Evolutionary conservation across 345 rosid species (phyloP).

Genomic region (Bruguiera gymnorhiza): DNA sequence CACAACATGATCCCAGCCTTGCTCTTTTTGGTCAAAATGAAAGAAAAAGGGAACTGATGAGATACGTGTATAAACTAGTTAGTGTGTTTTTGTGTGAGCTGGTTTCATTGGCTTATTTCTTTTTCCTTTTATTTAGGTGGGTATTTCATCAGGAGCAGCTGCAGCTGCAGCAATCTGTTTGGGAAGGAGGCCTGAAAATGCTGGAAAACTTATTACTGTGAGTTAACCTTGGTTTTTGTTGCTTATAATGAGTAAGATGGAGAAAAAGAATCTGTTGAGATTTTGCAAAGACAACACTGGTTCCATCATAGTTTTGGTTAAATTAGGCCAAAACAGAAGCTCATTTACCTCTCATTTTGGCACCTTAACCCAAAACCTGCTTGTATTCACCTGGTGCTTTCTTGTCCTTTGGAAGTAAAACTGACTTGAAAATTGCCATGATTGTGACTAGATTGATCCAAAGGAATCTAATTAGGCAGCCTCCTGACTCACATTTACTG

Average conservation of each 20-base stretch:
- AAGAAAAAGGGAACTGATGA: no score
- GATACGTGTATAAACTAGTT: neutral
- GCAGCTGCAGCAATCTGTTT: conserved; percentile 85
- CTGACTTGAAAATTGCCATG: neutral
- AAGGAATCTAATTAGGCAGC: neutral
- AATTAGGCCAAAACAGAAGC: no score
- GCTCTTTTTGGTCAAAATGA: neutral
- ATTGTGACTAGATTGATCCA: neutral
- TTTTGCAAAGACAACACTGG: neutral
- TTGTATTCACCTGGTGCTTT: neutral
- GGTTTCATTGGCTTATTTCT: neutral
- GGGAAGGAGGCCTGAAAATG: conserved; percentile 80
- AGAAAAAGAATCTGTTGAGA: neutral
- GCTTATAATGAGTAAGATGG: neutral
- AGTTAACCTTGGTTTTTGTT: conserved; percentile 18
- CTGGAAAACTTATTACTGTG: conserved; percentile 83
- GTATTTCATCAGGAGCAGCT: conserved; percentile 95
- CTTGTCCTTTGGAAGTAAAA: neutral
- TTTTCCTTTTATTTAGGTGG: conserved; percentile 49
- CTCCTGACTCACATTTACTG: neutral
- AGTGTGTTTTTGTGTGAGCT: neutral
- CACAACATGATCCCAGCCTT: neutral
- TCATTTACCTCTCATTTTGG: no score
- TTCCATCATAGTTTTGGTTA: no score
- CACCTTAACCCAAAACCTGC: neutral